phyloP scores from a whole-genome alignment of 106 monocot species.

The Xerophyta viscosa region DNA sequence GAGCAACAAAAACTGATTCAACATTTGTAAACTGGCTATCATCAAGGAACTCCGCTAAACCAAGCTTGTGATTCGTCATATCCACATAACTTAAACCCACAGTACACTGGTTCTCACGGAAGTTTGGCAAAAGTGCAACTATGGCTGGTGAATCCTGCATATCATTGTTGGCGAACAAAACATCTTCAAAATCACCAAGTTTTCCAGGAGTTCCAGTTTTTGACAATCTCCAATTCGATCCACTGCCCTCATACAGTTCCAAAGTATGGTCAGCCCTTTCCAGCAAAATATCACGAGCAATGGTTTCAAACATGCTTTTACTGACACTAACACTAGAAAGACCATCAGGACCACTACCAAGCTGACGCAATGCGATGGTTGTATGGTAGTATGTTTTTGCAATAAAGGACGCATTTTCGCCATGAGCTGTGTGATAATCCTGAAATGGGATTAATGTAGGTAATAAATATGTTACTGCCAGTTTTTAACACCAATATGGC shows the following conservation, averaged over 20 bases:
- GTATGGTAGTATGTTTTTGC: constrained; percentile 96
- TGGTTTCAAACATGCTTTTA: constrained; percentile 91
- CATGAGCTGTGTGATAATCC: constrained; percentile 97
- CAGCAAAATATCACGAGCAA: constrained; percentile 80
- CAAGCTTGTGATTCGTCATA: constrained; percentile 66
- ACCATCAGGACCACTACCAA: constrained; percentile 63
- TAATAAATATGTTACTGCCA: too few relatives aligned
- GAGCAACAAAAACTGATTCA: constrained; percentile 80
- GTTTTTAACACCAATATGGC: too few relatives aligned
- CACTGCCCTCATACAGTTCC: constrained; percentile 97
- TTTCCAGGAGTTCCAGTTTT: constrained; percentile 92
- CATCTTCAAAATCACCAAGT: constrained; percentile 89
- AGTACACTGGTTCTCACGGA: constrained; percentile 65
- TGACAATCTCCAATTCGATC: constrained; percentile 80
- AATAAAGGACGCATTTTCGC: constrained; percentile 86
- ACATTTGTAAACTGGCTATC: constrained; percentile 90
- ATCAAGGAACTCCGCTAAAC: constrained; percentile 89
- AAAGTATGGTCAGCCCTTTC: constrained; percentile 86
- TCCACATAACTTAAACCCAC: constrained; percentile 87
- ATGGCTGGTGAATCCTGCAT: constrained; percentile 97
- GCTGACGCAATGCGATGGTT: constrained; percentile 69
- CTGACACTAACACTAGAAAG: constrained; percentile 78
- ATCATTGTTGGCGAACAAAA: constrained; percentile 97
- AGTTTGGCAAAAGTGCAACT: constrained; percentile 56
- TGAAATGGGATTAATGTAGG: too few relatives aligned